Base-by-base conservation (phyloP, 78 protist genomes). In the Tieghemostelium lacteum region DNA sequence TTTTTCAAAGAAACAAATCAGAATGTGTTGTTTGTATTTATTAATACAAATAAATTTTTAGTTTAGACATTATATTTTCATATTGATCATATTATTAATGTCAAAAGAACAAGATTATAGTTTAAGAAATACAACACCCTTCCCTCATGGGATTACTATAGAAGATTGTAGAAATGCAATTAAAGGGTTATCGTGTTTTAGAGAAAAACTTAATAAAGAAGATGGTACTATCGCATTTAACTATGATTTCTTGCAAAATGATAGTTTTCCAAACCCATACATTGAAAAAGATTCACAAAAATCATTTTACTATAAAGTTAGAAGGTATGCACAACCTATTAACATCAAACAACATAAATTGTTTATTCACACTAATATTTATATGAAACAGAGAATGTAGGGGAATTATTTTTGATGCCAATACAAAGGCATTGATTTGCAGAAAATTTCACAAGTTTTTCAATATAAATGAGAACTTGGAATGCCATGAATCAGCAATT, bases 371-470 rank as follows among this genome's bases (percentile, higher is more conserved):
- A n/a, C n/a, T n/a, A n/a, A n/a, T n/a, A n/a, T n/a, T n/a, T n/a
- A n/a, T n/a, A n/a, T n/a, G n/a, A n/a, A n/a, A n/a, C n/a, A n/a
- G 91, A 69, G 91, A 83, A 58, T 83, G 91, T 57, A 52, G 91
- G 42, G 91, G 91, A 45, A 69, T 83, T 6, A 39, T 83, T 8
- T 83, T 83, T 31, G 57, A 83, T 12, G 61, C 52, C 29, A 4
- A 0, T 17, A 69, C 50, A 10, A 72, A 78, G 12, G 61, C 55
- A 58, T 20, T 83, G 3, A 37, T 83, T 20, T 70, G 62, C 10
- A 55, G 91, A 69, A 83, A 83, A 17, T 70, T 83, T 26, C 91
- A 83, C 75, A 83, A 83, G 37, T 83, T 83, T 26, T 83, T 83
- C 24, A 83, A 83, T 60, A 60, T 83, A 31, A 83, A 83, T 33